Evolutionary conservation across 2,329 filamentous ascomycete species (phyloP).

Genomic region (Talaromyces amestolkiae): DNA sequence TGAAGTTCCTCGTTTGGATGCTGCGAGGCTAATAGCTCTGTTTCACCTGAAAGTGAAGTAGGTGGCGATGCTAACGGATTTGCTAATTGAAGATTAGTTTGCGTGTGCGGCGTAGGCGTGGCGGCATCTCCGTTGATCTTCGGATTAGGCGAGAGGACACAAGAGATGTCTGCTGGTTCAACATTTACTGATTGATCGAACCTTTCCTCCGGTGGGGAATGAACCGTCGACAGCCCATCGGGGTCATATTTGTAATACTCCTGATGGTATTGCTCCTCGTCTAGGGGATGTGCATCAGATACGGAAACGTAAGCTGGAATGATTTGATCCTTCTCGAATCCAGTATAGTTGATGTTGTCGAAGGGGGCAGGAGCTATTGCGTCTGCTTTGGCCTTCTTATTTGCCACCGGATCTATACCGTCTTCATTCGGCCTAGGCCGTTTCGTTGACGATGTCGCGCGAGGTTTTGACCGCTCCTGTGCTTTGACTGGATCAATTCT

Average conservation of each 20-base stretch:
- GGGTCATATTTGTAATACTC: conserved; percentile 6
- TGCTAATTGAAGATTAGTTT: conserved; percentile 32
- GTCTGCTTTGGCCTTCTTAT: conserved; percentile 38
- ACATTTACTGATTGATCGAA: conserved; percentile 23
- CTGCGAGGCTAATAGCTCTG: conserved; percentile 31
- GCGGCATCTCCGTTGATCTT: conserved; percentile 35
- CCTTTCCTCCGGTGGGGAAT: conserved; percentile 15
- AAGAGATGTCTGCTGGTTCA: conserved; percentile 29
- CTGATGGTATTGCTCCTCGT: conserved; percentile 8
- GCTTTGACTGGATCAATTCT: conserved; percentile 64
- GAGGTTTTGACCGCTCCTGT: conserved; percentile 59
- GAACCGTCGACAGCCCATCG: conserved; percentile 14
- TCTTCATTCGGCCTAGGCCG: conserved; percentile 50
- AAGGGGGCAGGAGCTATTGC: conserved; percentile 31
- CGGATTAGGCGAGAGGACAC: conserved; percentile 39
- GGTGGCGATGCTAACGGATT: conserved; percentile 46
- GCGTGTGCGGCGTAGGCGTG: conserved; percentile 28
- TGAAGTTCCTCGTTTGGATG: conserved; percentile 28
- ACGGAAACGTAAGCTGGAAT: conserved; percentile 20
- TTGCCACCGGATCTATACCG: conserved; percentile 23
- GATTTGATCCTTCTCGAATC: conserved; percentile 23
- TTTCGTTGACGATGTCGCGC: conserved; percentile 56
- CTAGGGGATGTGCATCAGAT: conserved; percentile 21
- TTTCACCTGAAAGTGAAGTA: conserved; percentile 44
- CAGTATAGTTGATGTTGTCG: conserved; percentile 25